Evolutionary conservation across 1,139 yeast species (phyloP).

Genomic region (Yamadazyma blattariae): DNA sequence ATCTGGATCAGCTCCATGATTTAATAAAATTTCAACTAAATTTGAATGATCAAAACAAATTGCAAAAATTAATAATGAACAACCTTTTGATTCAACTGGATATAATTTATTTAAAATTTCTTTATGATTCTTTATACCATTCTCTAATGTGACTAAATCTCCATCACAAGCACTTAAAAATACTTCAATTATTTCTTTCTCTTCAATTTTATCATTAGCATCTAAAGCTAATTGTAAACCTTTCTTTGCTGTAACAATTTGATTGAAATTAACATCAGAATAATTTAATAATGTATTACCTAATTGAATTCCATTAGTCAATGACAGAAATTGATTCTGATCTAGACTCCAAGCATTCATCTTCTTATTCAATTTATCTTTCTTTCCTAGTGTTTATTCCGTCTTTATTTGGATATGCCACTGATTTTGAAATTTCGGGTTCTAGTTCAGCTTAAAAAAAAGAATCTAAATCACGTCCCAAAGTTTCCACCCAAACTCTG

Average conservation of each 20-base stretch:
- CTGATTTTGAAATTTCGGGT: too few species aligned
- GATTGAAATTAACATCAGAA: slow-evolving; percentile 38
- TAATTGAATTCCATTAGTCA: slow-evolving; percentile 5
- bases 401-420: too few species aligned
- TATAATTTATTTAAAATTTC: slow-evolving; percentile 27
- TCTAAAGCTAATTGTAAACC: slow-evolving; percentile 31
- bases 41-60: slow-evolving; percentile 46
- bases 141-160: slow-evolving; percentile 43
- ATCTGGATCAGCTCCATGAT: slow-evolving; percentile 39
- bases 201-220: slow-evolving; percentile 8
- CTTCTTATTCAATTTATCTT: too few species aligned
- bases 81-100: slow-evolving; percentile 41
- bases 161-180: slow-evolving; percentile 53
- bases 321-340: slow-evolving; percentile 4
- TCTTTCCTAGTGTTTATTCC: too few species aligned
- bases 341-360: slow-evolving; percentile 20
- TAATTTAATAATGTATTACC: slow-evolving; percentile 15
- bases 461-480: too few species aligned
- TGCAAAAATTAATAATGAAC: slow-evolving; percentile 51
- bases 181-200: slow-evolving; percentile 24
- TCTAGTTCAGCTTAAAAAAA: too few species aligned
- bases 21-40: slow-evolving; percentile 43
- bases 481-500: too few species aligned
- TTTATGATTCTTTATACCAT: slow-evolving; percentile 27
- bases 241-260: slow-evolving; percentile 47